Percentiles rank a stretch among this genome's conserved stretches.
These are phyloP conservation scores for Fusarium burgessii DNA, from an alignment of 2,329 filamentous ascomycete species.

Conservation along the genomic window DNA sequence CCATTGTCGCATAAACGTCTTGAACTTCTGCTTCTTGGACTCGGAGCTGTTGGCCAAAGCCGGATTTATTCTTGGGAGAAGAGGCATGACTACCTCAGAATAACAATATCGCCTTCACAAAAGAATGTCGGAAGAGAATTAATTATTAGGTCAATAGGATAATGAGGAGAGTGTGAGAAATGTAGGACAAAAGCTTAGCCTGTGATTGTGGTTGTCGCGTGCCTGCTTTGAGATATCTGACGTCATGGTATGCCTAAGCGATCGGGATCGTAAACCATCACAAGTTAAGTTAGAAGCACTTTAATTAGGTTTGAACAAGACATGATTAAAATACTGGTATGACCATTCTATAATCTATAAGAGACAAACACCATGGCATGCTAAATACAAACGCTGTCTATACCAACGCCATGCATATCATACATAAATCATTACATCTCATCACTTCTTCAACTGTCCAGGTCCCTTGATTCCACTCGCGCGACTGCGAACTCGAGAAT, in stretches of 20 bases:
- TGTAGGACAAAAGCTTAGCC: neutral
- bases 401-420: neutral
- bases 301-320: neutral
- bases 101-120: neutral
- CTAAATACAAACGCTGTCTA: neutral
- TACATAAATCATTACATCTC: slow-evolving; percentile 13
- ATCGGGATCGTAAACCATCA: slow-evolving; percentile 17
- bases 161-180: neutral
- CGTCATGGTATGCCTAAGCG: slow-evolving; percentile 25
- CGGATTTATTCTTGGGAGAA: slow-evolving; percentile 26
- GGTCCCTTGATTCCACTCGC: slow-evolving; percentile 31
- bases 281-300: neutral
- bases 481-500: slow-evolving; percentile 38
- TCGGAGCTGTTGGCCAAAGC: slow-evolving; percentile 8
- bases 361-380: neutral
- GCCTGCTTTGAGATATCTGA: slow-evolving; percentile 27
- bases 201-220: slow-evolving; percentile 21
- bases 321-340: neutral
- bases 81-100: slow-evolving; percentile 34
- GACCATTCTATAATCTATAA: slow-evolving; percentile 6
- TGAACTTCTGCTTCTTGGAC: slow-evolving; percentile 18
- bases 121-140: neutral
- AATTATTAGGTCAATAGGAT: neutral
- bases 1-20: slow-evolving; percentile 59
- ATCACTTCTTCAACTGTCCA: slow-evolving; percentile 30